Base-by-base conservation (phyloP, 306 rosid species). In the Vigna hirtella region DNA sequence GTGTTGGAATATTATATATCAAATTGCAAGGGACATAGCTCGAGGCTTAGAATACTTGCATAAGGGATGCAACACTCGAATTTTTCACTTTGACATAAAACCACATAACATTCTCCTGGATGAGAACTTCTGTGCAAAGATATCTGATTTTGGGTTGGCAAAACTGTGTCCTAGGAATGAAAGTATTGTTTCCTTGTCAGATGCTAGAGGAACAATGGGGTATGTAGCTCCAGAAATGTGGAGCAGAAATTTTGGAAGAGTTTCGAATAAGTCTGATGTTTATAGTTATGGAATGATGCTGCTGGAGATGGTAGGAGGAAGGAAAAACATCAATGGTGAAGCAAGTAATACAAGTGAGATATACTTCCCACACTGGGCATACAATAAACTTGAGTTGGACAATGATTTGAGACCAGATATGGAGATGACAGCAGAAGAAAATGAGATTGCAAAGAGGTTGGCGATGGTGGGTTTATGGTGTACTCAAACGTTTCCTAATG, bases 211-310 rank as follows among this genome's bases (percentile, higher is more conserved):
- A 1, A 83, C 89, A 61, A 52, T 73, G 0, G 85, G 91, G 4
- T 88, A 81, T 28, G 55, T 83, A 22, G 86, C 91, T 72, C 89
- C 89, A 6, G 87, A 82, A 77, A 81, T 87, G 1, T 50, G 55
- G 55, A 85, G 64, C 32, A 78, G 26, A 51, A 74, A 49, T 49
- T 6, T 49, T 15, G 53, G 18, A 49, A 6, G 53, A 5, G 16
- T 49, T 49, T 49, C 53, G 0, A 9, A 49, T 5, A 49, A 49
- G 8, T 49, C 53, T 0, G 53, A 49, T 49, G 18, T 52, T 52
- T 52, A 52, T 52, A 52, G 58, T 17, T 52, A 52, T 0, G 53
- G 53, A 49, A 49, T 49, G 53, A 15, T 49, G 53, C 18, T 49
- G 18, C 18, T 49, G 5, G 18, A 49, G 5, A 49, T 49, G 17